phyloP scores from a whole-genome alignment of 2,329 filamentous ascomycete species.

The Fonsecaea erecta region DNA sequence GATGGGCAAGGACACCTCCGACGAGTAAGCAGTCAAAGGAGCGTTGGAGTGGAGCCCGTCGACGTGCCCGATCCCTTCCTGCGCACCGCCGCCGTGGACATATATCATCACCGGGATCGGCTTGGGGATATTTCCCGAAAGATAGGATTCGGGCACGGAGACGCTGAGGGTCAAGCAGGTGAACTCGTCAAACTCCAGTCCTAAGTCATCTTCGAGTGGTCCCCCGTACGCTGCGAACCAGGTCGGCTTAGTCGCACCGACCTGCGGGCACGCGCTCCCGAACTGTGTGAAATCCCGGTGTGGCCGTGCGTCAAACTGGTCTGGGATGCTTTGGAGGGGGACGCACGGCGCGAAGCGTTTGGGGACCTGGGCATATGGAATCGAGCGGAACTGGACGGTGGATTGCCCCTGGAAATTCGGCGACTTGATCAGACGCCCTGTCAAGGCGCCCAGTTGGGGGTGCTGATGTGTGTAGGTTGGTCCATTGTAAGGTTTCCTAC shows the following conservation, averaged over 20 bases:
- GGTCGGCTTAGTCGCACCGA: slow-evolving; percentile 10
- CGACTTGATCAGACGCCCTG: slow-evolving; percentile 13
- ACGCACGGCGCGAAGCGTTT: slow-evolving; percentile 23
- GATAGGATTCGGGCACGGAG: slow-evolving; percentile 20
- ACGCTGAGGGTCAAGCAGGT: slow-evolving; percentile 24
- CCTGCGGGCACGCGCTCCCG: slow-evolving; percentile 23
- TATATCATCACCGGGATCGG: slow-evolving; percentile 27
- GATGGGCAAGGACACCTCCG: slow-evolving; percentile 12
- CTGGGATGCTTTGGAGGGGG: slow-evolving; percentile 14
- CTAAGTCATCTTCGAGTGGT: slow-evolving; percentile 16
- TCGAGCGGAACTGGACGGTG: slow-evolving; percentile 24
- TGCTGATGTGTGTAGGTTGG: slow-evolving; percentile 16
- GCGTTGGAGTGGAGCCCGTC: slow-evolving; percentile 27
- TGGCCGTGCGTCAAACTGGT: slow-evolving; percentile 18
- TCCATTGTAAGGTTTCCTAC: slow-evolving; percentile 14
- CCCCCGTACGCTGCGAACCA: slow-evolving; percentile 22
- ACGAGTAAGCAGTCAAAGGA: slow-evolving; percentile 19
- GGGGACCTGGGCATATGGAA: slow-evolving; percentile 20
- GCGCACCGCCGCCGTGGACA: slow-evolving; percentile 27
- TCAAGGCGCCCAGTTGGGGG: slow-evolving; percentile 22
- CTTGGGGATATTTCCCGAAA: neutral
- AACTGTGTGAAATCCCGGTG: slow-evolving; percentile 26
- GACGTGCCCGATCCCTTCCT: slow-evolving; percentile 31
- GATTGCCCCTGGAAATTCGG: slow-evolving; percentile 8
- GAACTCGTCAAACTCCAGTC: slow-evolving; percentile 13